These are phyloP conservation scores for Bonia amplexicaulis DNA, from an alignment of 176 grass and related monocot species.

Conservation along the genomic window DNA sequence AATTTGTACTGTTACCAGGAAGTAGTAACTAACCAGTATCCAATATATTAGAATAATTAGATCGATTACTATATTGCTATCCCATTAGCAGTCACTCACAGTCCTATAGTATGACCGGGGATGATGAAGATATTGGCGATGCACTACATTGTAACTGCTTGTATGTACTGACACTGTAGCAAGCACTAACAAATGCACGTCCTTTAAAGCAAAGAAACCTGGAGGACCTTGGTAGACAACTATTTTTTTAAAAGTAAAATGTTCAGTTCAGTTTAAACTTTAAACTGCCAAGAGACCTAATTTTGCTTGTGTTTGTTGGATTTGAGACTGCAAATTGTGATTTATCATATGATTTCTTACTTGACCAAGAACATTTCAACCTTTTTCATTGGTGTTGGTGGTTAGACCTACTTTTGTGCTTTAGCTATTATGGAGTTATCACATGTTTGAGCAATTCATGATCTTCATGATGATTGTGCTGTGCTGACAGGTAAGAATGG, in stretches of 20 bases:
- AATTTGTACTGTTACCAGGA: too few species aligned
- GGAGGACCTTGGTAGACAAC: background rate
- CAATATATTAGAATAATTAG: background rate
- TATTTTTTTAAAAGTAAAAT: background rate
- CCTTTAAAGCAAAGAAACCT: background rate
- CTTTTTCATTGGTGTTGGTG: background rate
- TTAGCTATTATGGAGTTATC: background rate
- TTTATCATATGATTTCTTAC: background rate
- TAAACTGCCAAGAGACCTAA: background rate
- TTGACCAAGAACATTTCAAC: background rate
- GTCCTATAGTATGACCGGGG: background rate
- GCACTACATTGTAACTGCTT: conserved; percentile 2
- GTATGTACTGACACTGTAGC: background rate
- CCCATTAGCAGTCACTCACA: background rate
- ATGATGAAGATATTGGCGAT: background rate
- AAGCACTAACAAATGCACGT: background rate
- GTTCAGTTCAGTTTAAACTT: background rate
- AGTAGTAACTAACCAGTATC: background rate
- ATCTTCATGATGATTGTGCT: background rate
- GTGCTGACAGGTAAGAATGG: conserved; percentile 68
- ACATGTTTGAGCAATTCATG: background rate
- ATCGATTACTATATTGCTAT: background rate
- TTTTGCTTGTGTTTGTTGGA: background rate
- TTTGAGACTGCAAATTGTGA: background rate
- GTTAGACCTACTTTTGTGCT: background rate